Conservation (phyloP, 768 basidiomycete genomes). For the Leccinum ochraceum region DNA sequence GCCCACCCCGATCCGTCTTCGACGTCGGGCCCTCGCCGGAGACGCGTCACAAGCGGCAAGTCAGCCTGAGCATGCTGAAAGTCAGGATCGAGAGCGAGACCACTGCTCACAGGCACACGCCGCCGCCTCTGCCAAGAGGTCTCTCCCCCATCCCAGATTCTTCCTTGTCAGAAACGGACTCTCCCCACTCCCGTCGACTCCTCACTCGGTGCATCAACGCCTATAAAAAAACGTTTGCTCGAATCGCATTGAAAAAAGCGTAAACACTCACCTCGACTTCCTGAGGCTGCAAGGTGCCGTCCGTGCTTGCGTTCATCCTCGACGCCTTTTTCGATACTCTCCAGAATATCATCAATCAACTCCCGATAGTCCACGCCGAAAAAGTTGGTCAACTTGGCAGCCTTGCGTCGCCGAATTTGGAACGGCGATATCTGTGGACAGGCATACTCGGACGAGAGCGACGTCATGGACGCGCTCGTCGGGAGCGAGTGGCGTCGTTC, state of each 20-base stretch:
- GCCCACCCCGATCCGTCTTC: conserved; percentile 54
- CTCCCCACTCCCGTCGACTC: conserved; percentile 28
- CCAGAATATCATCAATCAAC: conserved; percentile 73
- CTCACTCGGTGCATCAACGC: conserved; percentile 44
- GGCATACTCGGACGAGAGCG: conserved; percentile 54
- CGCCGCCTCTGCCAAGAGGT: conserved; percentile 50
- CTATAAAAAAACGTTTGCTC: conserved; percentile 30
- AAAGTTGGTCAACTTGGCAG: conserved; percentile 84
- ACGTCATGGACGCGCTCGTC: conserved; percentile 58
- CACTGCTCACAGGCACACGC: conserved; percentile 43
- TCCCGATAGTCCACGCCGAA: conserved; percentile 86
- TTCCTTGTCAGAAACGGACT: conserved; percentile 19
- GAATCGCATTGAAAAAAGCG: neutral
- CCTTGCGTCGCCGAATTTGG: conserved; percentile 69
- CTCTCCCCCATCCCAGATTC: conserved; percentile 53
- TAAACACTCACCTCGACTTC: conserved; percentile 65
- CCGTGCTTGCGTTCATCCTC: conserved; percentile 69
- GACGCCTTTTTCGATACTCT: conserved; percentile 76
- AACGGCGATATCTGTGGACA: conserved; percentile 49
- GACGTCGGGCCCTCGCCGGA: conserved; percentile 73
- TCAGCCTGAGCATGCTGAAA: conserved; percentile 87
- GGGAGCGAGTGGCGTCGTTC: conserved; percentile 75
- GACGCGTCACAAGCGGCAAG: conserved; percentile 77
- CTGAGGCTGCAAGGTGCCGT: conserved; percentile 52
- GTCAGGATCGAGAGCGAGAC: conserved; percentile 86